Evolutionary conservation across 805 yeast genomes (phyloP), one percentile per base, ranked within the genome.

Genomic region (Hanseniaspora clermontiae): DNA sequence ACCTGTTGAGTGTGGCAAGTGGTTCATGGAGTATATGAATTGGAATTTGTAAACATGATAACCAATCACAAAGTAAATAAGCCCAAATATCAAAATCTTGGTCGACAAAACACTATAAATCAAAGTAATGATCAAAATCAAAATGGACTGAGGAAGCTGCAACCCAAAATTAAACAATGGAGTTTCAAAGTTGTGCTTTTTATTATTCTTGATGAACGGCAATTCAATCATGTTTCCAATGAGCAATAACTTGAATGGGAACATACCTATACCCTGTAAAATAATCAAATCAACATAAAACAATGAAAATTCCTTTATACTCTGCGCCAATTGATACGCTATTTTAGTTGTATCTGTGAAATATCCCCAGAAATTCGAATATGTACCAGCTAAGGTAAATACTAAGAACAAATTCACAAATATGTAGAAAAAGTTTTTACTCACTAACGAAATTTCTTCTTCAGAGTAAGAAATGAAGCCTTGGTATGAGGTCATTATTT

Each of bases 1-100:
- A 0, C 97, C 98, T 0, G 96, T 93, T 0, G 96, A 89, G 70
- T 93, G 97, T 40, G 95, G 96, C 10, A 95, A 90, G 68, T 93
- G 97, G 36, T 88, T 89, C 72, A 93, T 84, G 0, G 96, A 84
- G 67, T 87, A 91, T 61, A 93, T 73, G 59, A 91, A 73, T 68
- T 89, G 96, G 67, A 90, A 91, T 70, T 91, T 91, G 76, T 82
- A 88, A 9, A 90, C 95, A 66, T 82, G 83, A 68, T 81, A 91
- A 0, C 97, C 97, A 57, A 88, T 71, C 15, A 86, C 68, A 66
- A 91, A 91, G 68, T 93, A 91, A 1, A 84, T 73, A 57, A 89
- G 71, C 0, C 97, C 96, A 11, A 95, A 86, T 2, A 86, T 75
- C 57, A 93, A 72, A 58, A 91, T 88, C 65, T 87, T 87, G 5